Percentiles rank a stretch among this genome's conserved stretches.
Conservation (phyloP, 805 yeast genomes). For the Saturnispora sanitii region DNA sequence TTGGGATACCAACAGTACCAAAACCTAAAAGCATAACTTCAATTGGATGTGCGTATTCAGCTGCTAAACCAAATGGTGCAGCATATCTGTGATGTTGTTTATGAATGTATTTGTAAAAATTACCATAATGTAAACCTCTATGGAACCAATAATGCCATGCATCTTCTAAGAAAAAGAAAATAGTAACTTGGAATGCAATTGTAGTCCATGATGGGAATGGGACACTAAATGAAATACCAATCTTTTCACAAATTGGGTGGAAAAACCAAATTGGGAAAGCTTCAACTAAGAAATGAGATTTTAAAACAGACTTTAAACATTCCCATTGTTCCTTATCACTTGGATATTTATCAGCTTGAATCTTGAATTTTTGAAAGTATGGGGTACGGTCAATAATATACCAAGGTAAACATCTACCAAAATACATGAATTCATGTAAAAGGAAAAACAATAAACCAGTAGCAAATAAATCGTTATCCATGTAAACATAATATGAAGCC, state of each 20-base stretch:
- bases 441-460: constrained; percentile 80
- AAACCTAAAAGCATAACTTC: constrained; percentile 87
- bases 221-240: constrained; percentile 69
- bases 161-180: constrained; percentile 84
- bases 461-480: constrained; percentile 82
- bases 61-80: constrained; percentile 95
- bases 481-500: constrained; percentile 82
- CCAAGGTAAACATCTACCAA: constrained; percentile 92
- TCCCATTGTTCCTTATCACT: constrained; percentile 82
- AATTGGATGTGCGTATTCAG: constrained; percentile 95
- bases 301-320: constrained; percentile 75
- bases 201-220: constrained; percentile 70
- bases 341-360: constrained; percentile 81
- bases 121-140: constrained; percentile 79
- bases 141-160: constrained; percentile 97
- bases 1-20: constrained; percentile 95
- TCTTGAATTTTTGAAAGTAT: constrained; percentile 75
- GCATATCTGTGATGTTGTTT: constrained; percentile 97
- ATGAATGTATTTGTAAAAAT: constrained; percentile 86
- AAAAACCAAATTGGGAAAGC: constrained; percentile 95
- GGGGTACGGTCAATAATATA: constrained; percentile 77
- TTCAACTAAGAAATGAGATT: constrained; percentile 85
- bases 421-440: constrained; percentile 82
- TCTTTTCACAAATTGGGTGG: constrained; percentile 79
- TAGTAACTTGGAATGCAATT: constrained; percentile 54